A percentile compares a stretch with the other conserved stretches of the same genome.
These are phyloP conservation scores for Mortierella sp. DNA, from an alignment of 371 early-diverging fungal genomes.

Conservation along the genomic window DNA sequence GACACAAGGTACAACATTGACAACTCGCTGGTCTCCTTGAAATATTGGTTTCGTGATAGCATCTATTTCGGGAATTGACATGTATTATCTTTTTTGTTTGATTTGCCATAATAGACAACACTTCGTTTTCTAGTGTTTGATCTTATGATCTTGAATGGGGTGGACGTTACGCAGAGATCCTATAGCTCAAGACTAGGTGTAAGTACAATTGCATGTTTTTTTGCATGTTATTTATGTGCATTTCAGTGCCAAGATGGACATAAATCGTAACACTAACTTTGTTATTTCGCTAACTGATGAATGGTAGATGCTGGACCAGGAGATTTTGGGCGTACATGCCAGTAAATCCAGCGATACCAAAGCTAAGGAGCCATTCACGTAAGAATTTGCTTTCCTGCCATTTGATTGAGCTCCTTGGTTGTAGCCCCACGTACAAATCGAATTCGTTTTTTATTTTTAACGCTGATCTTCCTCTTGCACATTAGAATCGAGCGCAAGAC, in stretches of 20 bases:
- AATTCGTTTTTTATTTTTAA: not conserved
- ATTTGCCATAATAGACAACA: conserved; percentile 59
- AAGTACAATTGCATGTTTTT: conserved; percentile 30
- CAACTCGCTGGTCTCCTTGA: not conserved
- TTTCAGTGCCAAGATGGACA: not conserved
- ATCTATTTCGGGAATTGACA: not conserved
- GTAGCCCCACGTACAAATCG: not conserved
- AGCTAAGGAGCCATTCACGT: conserved; percentile 75
- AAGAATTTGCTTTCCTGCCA: conserved; percentile 21
- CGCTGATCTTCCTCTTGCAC: not conserved
- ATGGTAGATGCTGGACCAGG: conserved; percentile 73
- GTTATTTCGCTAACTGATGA: not conserved
- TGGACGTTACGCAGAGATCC: conserved; percentile 69
- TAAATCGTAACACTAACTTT: not conserved
- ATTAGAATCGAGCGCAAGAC: conserved; percentile 69
- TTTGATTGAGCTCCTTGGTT: not conserved
- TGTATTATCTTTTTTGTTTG: not conserved
- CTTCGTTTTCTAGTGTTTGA: conserved; percentile 81
- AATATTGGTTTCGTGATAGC: not conserved
- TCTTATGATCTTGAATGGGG: conserved; percentile 74
- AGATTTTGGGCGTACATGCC: conserved; percentile 66
- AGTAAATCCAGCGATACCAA: conserved; percentile 57
- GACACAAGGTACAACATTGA: conserved; percentile 62
- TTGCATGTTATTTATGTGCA: conserved; percentile 6
- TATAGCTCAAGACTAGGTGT: conserved; percentile 81